Evolutionary conservation across 2,329 filamentous ascomycete species (phyloP), one percentile per base, ranked within the genome.

Genomic region (Ophiostoma sp.): DNA sequence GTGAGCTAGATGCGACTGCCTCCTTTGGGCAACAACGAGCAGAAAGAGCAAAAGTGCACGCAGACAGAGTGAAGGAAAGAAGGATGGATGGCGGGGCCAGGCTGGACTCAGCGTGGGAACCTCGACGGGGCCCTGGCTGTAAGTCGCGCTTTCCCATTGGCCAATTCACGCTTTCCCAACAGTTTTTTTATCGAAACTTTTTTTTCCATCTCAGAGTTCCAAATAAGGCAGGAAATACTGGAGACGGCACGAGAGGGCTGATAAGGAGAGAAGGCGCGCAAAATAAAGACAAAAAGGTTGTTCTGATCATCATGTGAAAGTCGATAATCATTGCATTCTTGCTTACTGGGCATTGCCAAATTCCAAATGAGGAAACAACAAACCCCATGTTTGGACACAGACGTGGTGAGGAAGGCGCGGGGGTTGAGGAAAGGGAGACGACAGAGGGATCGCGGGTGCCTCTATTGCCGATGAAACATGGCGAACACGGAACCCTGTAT

Each of bases 131-230:
- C 25, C 42, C 17, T 64, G 36, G 64, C 39, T 76, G 73, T 76
- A 76, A 75, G 75, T 76, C 33, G 59, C n/a, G 42, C 64, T 12
- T 9, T 69, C 28, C 59, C 33, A 76, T 76, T 76, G 76, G 76
- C 70, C 74, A 72, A 72, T 74, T 42, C 36, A 3, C 39, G 1
- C 48, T 50, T 71, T 76, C 76, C 76, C 76, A 76, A 76, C 76
- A 76, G 75, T 55, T 72, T 72, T 71, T 52, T 55, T 2, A 8
- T 66, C 2, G 19, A 61, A 33, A 12, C 48, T 71, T 66, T 50
- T 33, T 36, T 64, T 48, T 33, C 19, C n/a, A 57, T 22, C 31
- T 57, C 22, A 45, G 9, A 33, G 50, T 22, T 68, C 48, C 42
- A 25, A 55, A 57, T 66, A 63, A 12, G 70, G 70, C 31, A 72